Base-by-base conservation (phyloP, 202 grass and related monocot species). In the Hordeum pubiflorum region DNA sequence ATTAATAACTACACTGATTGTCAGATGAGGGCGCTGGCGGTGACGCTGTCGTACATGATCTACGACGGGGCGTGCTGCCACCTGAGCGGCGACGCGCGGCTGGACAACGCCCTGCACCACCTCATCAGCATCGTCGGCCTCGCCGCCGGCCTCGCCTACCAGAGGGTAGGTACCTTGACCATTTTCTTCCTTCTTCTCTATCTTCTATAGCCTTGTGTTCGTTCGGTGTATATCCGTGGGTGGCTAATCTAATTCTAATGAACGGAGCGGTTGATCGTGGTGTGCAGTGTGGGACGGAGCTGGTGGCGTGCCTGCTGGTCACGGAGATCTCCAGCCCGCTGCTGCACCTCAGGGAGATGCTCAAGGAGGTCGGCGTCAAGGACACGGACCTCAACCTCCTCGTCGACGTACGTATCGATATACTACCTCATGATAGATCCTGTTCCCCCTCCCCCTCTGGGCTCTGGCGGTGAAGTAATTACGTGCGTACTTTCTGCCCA, bases 241-340 rank as follows among this genome's bases (percentile, higher is more conserved):
- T 46, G 43, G 12, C 43, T 14, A 43, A 13, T 41, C 39, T 12
- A 26, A 26, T 26, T 26, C 24, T 26, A 11, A 44, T 50, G 46
- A 17, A 17, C 14, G 14, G 46, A 17, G 46, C 14, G 43, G 41
- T 14, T 44, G 12, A 44, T 43, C 11, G 4, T 48, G 44, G 41
- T 4, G 17, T 70, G 33, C 62, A 94, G 90, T 90, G 90, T 39
- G 96, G 96, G 52, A 87, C 96, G 22, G 90, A 93, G 84, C 91
- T 95, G 88, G 95, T 95, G 74, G 90, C 92, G 0, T 34, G 86
- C 52, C 23, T 93, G 69, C 29, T 89, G 36, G 10, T 98, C 33
- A 95, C 92, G 39, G 96, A 98, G 88, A 86, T 95, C 34, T 91
- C 96, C 12, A 85, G 82, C n/a, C 96, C 96, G 52, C 83, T 98